Evolutionary conservation across 768 basidiomycete species (phyloP).

Genomic region (Cantharellus cinnabarinus): DNA sequence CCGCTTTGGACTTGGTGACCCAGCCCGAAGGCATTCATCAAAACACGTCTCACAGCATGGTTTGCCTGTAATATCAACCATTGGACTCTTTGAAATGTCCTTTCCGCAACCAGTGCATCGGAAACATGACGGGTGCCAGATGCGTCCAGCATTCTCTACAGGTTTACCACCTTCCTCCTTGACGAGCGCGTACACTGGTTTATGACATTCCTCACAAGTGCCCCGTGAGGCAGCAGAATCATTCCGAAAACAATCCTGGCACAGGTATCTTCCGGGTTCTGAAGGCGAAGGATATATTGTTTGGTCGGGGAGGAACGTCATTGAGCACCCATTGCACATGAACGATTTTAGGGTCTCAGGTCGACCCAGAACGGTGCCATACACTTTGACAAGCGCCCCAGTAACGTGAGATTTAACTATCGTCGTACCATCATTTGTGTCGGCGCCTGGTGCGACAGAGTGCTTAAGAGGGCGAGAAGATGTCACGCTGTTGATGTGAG

Average conservation of each 20-base stretch:
- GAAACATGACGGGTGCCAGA: constrained; percentile 75
- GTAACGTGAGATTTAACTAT: constrained; percentile 36
- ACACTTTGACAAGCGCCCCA: constrained; percentile 49
- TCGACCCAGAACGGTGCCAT: constrained; percentile 66
- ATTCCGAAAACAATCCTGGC: constrained; percentile 44
- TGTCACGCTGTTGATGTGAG: constrained; percentile 9
- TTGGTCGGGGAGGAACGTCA: constrained; percentile 54
- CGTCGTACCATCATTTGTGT: constrained; percentile 35
- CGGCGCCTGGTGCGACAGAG: constrained; percentile 14
- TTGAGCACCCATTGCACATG: constrained; percentile 43
- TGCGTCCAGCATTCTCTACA: constrained; percentile 43
- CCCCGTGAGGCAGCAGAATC: constrained; percentile 60
- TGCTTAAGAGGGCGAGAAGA: constrained; percentile 34
- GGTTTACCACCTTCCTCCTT: constrained; percentile 54
- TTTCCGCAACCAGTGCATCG: constrained; percentile 51
- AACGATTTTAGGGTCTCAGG: constrained; percentile 51
- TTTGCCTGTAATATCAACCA: constrained; percentile 66
- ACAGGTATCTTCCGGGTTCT: constrained; percentile 36
- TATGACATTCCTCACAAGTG: constrained; percentile 40
- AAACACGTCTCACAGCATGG: constrained; percentile 70
- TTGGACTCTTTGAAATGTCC: constrained; percentile 50
- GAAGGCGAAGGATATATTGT: constrained; percentile 49
- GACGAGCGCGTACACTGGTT: constrained; percentile 44
- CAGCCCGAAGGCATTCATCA: constrained; percentile 46
- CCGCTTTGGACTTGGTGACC: constrained; percentile 14